Evolutionary conservation across 768 basidiomycete genomes (phyloP).

Genomic region (Pilatotrama ljubarskyi): DNA sequence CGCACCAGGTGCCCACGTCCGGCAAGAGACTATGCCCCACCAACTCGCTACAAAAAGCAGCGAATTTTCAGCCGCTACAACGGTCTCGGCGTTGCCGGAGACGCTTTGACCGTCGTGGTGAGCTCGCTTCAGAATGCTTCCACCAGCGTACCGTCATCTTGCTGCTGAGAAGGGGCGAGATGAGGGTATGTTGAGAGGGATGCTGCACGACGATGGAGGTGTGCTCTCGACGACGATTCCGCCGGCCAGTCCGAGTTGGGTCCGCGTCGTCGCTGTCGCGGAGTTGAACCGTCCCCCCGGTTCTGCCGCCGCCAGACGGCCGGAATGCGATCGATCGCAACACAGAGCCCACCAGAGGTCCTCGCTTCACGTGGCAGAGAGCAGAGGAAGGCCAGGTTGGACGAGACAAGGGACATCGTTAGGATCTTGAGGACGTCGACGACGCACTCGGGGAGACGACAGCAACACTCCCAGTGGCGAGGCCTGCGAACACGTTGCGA

Average conservation of each 20-base stretch:
- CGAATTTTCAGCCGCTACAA: constrained; percentile 5
- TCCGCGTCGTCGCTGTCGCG: not conserved
- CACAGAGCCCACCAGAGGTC: too few species aligned
- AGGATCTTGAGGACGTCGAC: not conserved
- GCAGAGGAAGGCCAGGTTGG: too few species aligned
- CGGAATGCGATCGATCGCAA: too few species aligned
- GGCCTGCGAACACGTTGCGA: not conserved
- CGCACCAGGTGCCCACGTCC: constrained; percentile 1
- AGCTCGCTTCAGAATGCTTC: not conserved
- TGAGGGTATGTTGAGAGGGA: constrained; percentile 6
- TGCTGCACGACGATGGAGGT: not conserved
- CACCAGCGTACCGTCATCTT: constrained; percentile 1
- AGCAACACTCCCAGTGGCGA: not conserved
- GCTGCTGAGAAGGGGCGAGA: not conserved
- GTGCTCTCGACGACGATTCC: too few species aligned
- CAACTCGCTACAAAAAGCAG: not conserved
- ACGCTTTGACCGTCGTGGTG: not conserved
- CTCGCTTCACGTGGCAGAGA: too few species aligned
- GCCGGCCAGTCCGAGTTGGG: too few species aligned
- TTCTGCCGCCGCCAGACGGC: too few species aligned
- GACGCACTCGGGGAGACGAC: not conserved
- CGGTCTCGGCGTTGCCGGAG: not conserved
- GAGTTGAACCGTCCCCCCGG: not conserved
- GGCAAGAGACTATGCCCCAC: not conserved
- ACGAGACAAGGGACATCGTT: not conserved